A percentile compares a stretch with the other conserved stretches of the same genome.
These are phyloP conservation scores for Ochromonas danica DNA, from an alignment of 108 stramenopile genomes.

Conservation along the genomic window DNA sequence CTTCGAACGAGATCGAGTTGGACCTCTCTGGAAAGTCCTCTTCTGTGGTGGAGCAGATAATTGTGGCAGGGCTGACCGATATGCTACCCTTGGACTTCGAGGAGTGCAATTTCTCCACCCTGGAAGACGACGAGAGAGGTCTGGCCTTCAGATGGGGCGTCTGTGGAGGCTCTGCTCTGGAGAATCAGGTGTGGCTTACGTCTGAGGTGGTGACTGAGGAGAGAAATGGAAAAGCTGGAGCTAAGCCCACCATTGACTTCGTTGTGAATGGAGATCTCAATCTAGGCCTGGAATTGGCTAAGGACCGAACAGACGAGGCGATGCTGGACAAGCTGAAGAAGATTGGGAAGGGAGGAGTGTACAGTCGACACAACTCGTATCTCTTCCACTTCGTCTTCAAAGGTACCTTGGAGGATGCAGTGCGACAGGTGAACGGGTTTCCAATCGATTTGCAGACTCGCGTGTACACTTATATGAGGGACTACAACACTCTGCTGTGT, in stretches of 20 bases:
- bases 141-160: constrained; percentile 12
- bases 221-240: constrained; percentile 15
- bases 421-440: constrained; percentile 5
- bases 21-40: constrained; percentile 13
- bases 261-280: constrained; percentile 15
- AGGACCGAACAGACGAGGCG: constrained; percentile 12
- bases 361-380: constrained; percentile 15
- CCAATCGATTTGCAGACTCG: constrained; percentile 14
- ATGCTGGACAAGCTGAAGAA: constrained; percentile 15
- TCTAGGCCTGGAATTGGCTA: constrained; percentile 14
- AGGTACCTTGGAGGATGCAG: constrained; percentile 13
- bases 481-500: constrained; percentile 5
- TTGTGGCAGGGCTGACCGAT: constrained; percentile 1
- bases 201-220: constrained; percentile 9
- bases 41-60: constrained; percentile 9
- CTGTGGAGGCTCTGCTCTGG: constrained; percentile 8
- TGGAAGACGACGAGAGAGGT: constrained; percentile 1
- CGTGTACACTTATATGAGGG: constrained; percentile 15
- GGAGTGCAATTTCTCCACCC: constrained; percentile 5
- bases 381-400: constrained; percentile 15
- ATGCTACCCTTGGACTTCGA: constrained; percentile 5
- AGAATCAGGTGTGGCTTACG: constrained; percentile 9
- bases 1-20: constrained; percentile 5
- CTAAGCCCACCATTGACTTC: constrained; percentile 14
- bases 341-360: constrained; percentile 13